Conservation (phyloP, 2,329 filamentous ascomycete species). For the Trichoderma aggressivum region DNA sequence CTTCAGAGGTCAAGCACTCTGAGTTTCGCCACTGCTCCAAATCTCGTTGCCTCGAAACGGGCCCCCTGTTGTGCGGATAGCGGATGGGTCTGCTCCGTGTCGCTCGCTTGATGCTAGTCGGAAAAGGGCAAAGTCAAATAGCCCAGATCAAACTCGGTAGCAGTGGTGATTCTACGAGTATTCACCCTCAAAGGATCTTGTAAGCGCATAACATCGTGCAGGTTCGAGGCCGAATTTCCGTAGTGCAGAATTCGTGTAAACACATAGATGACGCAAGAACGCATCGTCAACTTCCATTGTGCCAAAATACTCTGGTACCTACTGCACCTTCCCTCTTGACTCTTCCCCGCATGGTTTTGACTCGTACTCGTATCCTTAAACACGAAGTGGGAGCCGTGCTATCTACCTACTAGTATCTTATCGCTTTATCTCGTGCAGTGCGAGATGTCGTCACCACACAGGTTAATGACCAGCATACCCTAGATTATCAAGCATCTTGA, state of each 20-base stretch:
- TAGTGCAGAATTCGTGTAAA: background rate
- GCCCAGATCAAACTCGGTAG: background rate
- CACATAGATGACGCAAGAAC: background rate
- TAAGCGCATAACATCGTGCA: background rate
- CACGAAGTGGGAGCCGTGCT: background rate
- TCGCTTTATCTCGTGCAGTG: background rate
- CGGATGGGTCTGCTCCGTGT: background rate
- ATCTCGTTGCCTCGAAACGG: background rate
- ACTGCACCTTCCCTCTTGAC: background rate
- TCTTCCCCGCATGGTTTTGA: background rate
- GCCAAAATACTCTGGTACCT: background rate
- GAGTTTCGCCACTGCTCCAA: conserved; percentile 8
- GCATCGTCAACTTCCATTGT: background rate
- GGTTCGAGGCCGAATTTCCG: background rate
- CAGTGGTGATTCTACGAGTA: background rate
- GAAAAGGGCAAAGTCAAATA: background rate
- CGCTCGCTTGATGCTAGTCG: background rate
- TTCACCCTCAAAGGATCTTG: background rate
- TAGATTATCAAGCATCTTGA: background rate
- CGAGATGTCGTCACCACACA: background rate
- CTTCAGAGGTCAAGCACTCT: background rate
- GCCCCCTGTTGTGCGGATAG: background rate
- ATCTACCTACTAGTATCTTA: too few species aligned
- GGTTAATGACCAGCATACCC: background rate
- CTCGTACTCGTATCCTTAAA: background rate